A percentile compares a stretch with the other conserved stretches of the same genome.
Evolutionary conservation across 1,139 yeast species (phyloP).

Genomic region (Hansenula sp.): DNA sequence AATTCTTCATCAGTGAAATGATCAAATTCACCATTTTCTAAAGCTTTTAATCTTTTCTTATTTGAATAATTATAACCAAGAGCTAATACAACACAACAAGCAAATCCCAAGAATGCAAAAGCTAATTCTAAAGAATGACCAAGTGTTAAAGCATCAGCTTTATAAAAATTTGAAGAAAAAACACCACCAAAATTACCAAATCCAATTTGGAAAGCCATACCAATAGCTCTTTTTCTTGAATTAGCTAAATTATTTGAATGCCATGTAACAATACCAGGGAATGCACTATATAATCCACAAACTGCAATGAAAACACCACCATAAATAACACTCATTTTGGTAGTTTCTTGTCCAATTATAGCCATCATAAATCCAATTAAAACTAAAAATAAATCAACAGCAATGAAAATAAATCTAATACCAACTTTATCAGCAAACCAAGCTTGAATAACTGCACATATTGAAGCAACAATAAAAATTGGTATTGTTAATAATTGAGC

Average conservation of each 20-base stretch:
- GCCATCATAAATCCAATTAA: slow-evolving; percentile 31
- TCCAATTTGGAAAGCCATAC: slow-evolving; percentile 37
- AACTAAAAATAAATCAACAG: slow-evolving; percentile 25
- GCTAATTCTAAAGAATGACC: slow-evolving; percentile 18
- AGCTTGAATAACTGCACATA: slow-evolving; percentile 27
- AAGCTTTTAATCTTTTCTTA: slow-evolving; percentile 14
- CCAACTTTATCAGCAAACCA: slow-evolving; percentile 27
- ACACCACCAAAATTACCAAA: slow-evolving; percentile 38
- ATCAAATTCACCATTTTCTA: slow-evolving; percentile 24
- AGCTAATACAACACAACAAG: slow-evolving; percentile 8
- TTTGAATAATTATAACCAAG: slow-evolving; percentile 20
- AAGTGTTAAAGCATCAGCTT: slow-evolving; percentile 10
- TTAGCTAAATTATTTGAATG: slow-evolving; percentile 33
- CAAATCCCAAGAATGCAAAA: slow-evolving; percentile 16
- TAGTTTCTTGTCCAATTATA: slow-evolving; percentile 19
- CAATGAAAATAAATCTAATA: slow-evolving; percentile 30
- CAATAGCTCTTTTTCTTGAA: slow-evolving; percentile 33
- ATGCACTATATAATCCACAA: slow-evolving; percentile 31
- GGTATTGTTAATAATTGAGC: slow-evolving; percentile 33
- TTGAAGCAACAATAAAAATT: slow-evolving; percentile 29
- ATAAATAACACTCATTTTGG: slow-evolving; percentile 24
- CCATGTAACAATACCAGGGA: slow-evolving; percentile 37
- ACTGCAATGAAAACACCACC: slow-evolving; percentile 32
- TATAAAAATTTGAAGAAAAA: slow-evolving; percentile 28
- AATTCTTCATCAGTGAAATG: slow-evolving; percentile 21